phyloP scores from a whole-genome alignment of 305 asterid genomes.

The Fraxinus albicans region DNA sequence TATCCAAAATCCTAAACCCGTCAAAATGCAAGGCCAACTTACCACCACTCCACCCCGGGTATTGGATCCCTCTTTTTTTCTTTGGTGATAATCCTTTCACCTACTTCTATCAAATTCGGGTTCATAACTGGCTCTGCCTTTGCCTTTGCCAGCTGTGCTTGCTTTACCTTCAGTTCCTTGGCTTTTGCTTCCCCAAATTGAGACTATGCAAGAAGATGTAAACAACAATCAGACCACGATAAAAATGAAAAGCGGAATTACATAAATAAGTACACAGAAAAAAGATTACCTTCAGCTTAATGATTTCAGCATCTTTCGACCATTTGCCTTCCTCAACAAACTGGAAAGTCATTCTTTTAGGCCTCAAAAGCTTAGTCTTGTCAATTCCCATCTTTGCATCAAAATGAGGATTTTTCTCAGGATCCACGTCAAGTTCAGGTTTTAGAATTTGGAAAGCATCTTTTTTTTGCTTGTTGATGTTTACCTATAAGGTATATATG shows the following conservation, averaged over 20 bases:
- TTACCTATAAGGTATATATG: slow-evolving; percentile 47
- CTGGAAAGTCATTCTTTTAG: slow-evolving; percentile 76
- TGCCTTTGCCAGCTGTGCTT: slow-evolving; percentile 86
- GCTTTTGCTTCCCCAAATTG: slow-evolving; percentile 95
- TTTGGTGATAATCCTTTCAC: slow-evolving; percentile 73
- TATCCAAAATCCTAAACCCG: slow-evolving; percentile 11
- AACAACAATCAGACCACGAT: slow-evolving; percentile 15
- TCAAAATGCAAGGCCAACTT: slow-evolving; percentile 33
- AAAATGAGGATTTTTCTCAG: slow-evolving; percentile 73
- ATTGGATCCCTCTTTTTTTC: slow-evolving; percentile 81
- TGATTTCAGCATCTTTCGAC: slow-evolving; percentile 81
- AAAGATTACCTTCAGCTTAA: slow-evolving; percentile 63
- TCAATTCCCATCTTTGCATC: slow-evolving; percentile 86
- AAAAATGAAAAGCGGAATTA: not conserved
- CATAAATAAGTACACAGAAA: not conserved
- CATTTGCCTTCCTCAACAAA: slow-evolving; percentile 99
- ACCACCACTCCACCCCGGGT: slow-evolving; percentile 99
- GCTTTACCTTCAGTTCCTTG: slow-evolving; percentile 85
- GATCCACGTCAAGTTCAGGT: slow-evolving; percentile 94
- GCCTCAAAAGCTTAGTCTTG: slow-evolving; percentile 79
- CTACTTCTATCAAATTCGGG: slow-evolving; percentile 87
- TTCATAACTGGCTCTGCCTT: slow-evolving; percentile 87
- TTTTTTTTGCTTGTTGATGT: slow-evolving; percentile 90
- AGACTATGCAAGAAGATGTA: slow-evolving; percentile 39
- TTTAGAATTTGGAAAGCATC: slow-evolving; percentile 92